phyloP scores from a whole-genome alignment of 2,329 filamentous ascomycete species.

The Neonectria neomacrospora region DNA sequence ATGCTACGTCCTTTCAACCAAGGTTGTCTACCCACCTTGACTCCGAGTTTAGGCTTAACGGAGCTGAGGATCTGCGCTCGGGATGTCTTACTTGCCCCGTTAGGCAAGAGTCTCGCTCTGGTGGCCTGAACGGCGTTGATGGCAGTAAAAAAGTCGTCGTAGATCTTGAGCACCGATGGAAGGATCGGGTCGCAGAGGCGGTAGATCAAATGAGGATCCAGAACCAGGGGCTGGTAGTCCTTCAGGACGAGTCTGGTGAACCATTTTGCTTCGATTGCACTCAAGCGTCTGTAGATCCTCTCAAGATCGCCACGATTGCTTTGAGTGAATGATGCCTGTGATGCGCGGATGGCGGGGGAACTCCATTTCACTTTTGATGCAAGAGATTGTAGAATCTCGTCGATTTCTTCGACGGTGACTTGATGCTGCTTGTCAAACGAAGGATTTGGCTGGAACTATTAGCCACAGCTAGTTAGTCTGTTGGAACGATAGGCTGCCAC shows the following conservation, averaged over 20 bases:
- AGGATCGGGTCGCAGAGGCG: conserved; percentile 74
- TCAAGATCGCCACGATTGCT: conserved; percentile 60
- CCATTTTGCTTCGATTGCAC: conserved; percentile 84
- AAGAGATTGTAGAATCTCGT: conserved; percentile 71
- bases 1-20: conserved; percentile 77
- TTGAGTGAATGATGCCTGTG: conserved; percentile 39
- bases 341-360: conserved; percentile 66
- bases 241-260: conserved; percentile 84
- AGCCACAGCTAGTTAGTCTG: not conserved
- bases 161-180: conserved; percentile 75
- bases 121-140: conserved; percentile 61
- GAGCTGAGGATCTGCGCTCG: conserved; percentile 40
- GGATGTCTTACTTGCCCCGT: conserved; percentile 14
- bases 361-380: conserved; percentile 79
- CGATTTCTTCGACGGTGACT: conserved; percentile 78
- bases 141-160: conserved; percentile 73
- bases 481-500: conserved; percentile 33
- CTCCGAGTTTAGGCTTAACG: conserved; percentile 65
- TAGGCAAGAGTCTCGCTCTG: conserved; percentile 38
- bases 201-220: conserved; percentile 69
- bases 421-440: conserved; percentile 43
- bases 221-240: conserved; percentile 72
- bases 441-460: conserved; percentile 57
- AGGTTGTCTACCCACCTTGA: conserved; percentile 72
- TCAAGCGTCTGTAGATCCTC: conserved; percentile 67